Evolutionary conservation across 306 rosid genomes (phyloP).

Genomic region (Cucurbita moschata): DNA sequence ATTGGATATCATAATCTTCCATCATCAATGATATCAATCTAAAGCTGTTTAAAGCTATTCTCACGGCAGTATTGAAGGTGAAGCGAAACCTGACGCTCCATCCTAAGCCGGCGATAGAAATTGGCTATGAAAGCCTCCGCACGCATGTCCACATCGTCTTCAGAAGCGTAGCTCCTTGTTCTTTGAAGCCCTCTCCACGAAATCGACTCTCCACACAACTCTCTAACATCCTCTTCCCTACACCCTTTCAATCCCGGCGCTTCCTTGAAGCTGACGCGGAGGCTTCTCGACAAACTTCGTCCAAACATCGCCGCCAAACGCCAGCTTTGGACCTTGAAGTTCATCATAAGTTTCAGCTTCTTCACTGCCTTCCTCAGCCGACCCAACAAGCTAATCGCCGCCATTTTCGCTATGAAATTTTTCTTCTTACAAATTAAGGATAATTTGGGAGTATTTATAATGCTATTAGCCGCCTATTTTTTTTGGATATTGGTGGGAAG

Average conservation of each 20-base stretch:
- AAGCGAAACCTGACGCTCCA: constrained; percentile 66
- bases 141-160: constrained; percentile 56
- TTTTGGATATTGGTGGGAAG: background rate
- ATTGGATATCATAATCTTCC: background rate
- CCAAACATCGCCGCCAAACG: constrained; percentile 31
- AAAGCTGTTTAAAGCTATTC: constrained; percentile 12
- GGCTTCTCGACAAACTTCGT: constrained; percentile 12
- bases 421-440: no score
- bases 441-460: background rate
- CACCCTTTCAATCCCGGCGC: constrained; percentile 32
- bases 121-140: constrained; percentile 62
- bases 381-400: constrained; percentile 12
- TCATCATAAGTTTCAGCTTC: constrained; percentile 36
- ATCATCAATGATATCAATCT: background rate
- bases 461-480: background rate
- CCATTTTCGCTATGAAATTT: constrained; percentile 9
- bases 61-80: constrained; percentile 39
- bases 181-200: constrained; percentile 35
- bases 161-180: constrained; percentile 37
- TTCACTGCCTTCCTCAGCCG: constrained; percentile 44
- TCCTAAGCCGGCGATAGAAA: constrained; percentile 50
- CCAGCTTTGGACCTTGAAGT: constrained; percentile 35
- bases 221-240: background rate
- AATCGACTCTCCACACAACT: constrained; percentile 19
- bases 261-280: constrained; percentile 35